These are phyloP conservation scores for Cephalotrichum gorgonifer DNA, from an alignment of 2,329 filamentous ascomycete genomes.

Conservation along the genomic window DNA sequence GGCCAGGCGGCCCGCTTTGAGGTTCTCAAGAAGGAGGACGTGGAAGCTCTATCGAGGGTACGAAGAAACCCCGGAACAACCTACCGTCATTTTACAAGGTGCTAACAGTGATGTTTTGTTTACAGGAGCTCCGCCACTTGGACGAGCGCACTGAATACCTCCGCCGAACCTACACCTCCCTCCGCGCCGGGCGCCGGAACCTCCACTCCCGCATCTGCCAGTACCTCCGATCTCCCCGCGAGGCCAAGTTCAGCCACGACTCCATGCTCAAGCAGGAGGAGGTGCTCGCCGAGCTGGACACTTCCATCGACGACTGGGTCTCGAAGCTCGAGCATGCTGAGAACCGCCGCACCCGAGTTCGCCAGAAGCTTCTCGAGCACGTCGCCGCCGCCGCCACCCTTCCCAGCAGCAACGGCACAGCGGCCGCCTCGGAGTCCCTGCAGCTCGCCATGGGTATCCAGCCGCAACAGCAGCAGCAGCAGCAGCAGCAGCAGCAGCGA, in stretches of 20 bases:
- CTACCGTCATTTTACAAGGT: constrained; percentile 2
- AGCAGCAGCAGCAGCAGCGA: constrained; percentile 22
- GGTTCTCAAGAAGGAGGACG: constrained; percentile 51
- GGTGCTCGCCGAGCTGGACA: constrained; percentile 64
- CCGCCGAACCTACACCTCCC: constrained; percentile 63
- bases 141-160: constrained; percentile 72
- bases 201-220: constrained; percentile 69
- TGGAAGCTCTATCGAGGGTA: constrained; percentile 55
- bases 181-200: constrained; percentile 66
- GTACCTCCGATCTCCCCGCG: constrained; percentile 61
- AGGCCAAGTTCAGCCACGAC: constrained; percentile 62
- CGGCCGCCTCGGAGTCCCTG: constrained; percentile 25
- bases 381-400: constrained; percentile 61
- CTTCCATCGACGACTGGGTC: constrained; percentile 72
- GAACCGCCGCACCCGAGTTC: constrained; percentile 62
- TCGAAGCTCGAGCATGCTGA: constrained; percentile 71
- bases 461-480: constrained; percentile 16
- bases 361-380: constrained; percentile 74
- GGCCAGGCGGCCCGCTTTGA: constrained; percentile 55
- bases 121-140: constrained; percentile 60
- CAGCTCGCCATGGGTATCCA: constrained; percentile 30
- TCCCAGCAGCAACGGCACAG: constrained; percentile 16
- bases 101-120: constrained; percentile 3
- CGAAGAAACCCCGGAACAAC: too few relatives aligned
- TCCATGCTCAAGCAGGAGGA: constrained; percentile 73